These are phyloP conservation scores for Verruconis gallopava DNA, from an alignment of 2,329 filamentous ascomycete genomes.

Conservation along the genomic window DNA sequence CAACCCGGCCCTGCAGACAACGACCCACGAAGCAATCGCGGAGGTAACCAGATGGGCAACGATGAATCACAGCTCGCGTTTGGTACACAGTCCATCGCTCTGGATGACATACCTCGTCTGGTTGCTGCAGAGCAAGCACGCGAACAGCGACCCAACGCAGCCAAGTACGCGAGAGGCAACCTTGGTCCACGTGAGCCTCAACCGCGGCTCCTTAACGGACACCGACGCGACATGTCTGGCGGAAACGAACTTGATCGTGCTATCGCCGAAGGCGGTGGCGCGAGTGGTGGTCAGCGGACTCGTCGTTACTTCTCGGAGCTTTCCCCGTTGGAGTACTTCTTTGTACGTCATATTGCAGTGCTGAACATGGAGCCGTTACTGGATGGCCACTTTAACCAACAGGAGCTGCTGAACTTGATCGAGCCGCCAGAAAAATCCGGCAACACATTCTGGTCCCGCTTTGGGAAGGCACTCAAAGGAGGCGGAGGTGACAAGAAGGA, in stretches of 20 bases:
- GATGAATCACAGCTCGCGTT: conserved; percentile 67
- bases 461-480: conserved; percentile 81
- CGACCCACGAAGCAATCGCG: conserved; percentile 27
- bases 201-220: conserved; percentile 54
- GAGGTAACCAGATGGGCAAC: conserved; percentile 56
- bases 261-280: conserved; percentile 27
- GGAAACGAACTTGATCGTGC: conserved; percentile 38
- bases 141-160: conserved; percentile 72
- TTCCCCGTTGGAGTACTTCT: conserved; percentile 92
- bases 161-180: conserved; percentile 60
- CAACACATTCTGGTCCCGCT: conserved; percentile 88
- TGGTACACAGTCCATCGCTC: conserved; percentile 76
- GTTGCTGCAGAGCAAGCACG: conserved; percentile 91
- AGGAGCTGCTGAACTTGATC: conserved; percentile 83
- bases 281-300: background rate
- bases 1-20: conserved; percentile 1
- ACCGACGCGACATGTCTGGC: conserved; percentile 54
- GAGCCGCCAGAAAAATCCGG: conserved; percentile 51
- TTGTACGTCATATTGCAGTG: conserved; percentile 87
- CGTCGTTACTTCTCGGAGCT: conserved; percentile 64
- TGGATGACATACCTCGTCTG: conserved; percentile 93
- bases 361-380: conserved; percentile 88
- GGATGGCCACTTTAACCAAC: conserved; percentile 80
- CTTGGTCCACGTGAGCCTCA: conserved; percentile 53
- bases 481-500: conserved; percentile 62